phyloP scores from a whole-genome alignment of 345 rosid species.

The Corymbia maculata region DNA sequence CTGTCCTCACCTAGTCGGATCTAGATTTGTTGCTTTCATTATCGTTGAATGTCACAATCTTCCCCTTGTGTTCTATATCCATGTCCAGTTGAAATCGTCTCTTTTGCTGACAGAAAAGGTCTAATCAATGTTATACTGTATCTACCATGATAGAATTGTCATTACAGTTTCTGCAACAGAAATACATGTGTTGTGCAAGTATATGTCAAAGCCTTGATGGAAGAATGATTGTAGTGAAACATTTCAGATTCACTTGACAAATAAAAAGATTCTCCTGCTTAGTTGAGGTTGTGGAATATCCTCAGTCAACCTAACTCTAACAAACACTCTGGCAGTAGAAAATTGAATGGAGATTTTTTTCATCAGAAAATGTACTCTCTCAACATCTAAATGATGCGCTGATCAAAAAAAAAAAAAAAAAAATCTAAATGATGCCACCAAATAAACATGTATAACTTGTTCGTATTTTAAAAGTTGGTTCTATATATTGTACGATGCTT shows the following conservation, averaged over 20 bases:
- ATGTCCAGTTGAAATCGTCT: neutral
- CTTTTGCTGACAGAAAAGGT: neutral
- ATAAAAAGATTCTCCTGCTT: neutral
- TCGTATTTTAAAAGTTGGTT: neutral
- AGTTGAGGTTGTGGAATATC: neutral
- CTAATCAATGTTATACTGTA: neutral
- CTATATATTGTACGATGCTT: neutral
- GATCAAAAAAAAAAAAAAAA: no score
- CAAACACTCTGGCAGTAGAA: neutral
- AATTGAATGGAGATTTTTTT: neutral
- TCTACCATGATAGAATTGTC: neutral
- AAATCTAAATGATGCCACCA: neutral
- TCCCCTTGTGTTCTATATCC: neutral
- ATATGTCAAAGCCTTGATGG: neutral
- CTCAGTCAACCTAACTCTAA: neutral
- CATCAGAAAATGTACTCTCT: neutral
- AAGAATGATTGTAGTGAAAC: neutral
- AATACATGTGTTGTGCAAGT: neutral
- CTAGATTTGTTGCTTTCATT: neutral
- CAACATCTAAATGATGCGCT: neutral
- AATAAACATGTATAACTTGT: neutral
- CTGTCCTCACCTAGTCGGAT: neutral
- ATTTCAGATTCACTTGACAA: neutral
- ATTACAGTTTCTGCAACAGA: neutral
- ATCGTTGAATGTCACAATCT: neutral